Evolutionary conservation across 345 rosid species (phyloP).

Genomic region (Gossypium anomalum): DNA sequence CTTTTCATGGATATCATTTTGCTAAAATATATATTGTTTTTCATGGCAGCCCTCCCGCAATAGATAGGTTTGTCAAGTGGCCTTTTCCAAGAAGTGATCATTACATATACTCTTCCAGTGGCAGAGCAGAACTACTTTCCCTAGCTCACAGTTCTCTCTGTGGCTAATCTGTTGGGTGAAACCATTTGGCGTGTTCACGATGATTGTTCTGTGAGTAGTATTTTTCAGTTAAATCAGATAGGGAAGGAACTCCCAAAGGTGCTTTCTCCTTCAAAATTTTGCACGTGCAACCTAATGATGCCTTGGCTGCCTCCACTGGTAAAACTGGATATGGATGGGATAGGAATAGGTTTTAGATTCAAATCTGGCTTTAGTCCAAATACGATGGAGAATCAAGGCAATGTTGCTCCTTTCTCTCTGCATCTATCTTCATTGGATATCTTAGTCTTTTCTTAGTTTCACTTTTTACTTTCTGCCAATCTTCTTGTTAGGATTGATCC

Average conservation of each 20-base stretch:
- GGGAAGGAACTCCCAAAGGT: not conserved
- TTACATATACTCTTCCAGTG: conserved; percentile 70
- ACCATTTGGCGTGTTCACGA: conserved; percentile 89
- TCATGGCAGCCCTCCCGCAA: conserved; percentile 61
- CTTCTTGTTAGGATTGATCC: too few relatives aligned
- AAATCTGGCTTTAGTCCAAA: not conserved
- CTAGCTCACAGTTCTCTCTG: conserved; percentile 65
- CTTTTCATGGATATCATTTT: not conserved
- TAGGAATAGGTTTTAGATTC: conserved; percentile 11
- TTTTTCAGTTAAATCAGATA: conserved; percentile 39
- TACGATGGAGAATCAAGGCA: not conserved
- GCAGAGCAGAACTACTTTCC: conserved; percentile 73
- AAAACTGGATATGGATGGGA: not conserved
- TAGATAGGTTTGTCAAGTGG: conserved; percentile 77
- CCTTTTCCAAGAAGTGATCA: conserved; percentile 74
- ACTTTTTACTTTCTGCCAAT: not conserved
- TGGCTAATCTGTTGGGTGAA: conserved; percentile 78
- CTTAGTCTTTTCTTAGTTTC: not conserved
- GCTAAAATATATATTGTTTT: not conserved
- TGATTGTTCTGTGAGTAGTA: conserved; percentile 76
- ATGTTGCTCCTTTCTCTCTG: not conserved
- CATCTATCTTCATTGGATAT: not conserved
- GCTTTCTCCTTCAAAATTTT: not conserved
- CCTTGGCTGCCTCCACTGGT: not conserved
- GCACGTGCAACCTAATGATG: not conserved